phyloP scores from a whole-genome alignment of 192 early-diverging fungal genomes.

The Entomortierella parvispora region DNA sequence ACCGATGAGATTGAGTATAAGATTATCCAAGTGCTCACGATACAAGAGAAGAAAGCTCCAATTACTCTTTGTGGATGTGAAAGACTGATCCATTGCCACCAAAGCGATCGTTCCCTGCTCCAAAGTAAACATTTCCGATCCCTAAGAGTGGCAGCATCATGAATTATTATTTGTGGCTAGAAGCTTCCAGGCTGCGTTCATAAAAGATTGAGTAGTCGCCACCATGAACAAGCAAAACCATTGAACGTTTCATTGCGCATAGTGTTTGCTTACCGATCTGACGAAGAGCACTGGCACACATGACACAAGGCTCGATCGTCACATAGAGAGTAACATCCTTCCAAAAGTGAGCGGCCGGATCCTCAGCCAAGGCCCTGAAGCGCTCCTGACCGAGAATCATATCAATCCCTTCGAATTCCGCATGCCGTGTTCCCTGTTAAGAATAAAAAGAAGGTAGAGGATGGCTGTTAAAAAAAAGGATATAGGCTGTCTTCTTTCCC shows the following conservation, averaged over 20 bases:
- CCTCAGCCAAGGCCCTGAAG: conserved; percentile 25
- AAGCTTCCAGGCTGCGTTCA: too few species aligned
- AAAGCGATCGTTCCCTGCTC: conserved; percentile 94
- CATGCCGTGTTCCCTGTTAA: conserved; percentile 87
- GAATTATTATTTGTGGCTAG: too few species aligned
- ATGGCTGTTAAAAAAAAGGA: too few species aligned
- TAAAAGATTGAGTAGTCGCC: too few species aligned
- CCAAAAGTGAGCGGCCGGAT: conserved; percentile 39
- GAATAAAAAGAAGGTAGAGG: neutral
- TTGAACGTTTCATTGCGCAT: conserved; percentile 2
- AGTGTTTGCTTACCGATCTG: conserved; percentile 65
- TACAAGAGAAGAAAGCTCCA: neutral
- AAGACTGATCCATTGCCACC: conserved; percentile 96
- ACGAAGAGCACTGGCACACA: conserved; percentile 94
- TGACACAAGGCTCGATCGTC: conserved; percentile 97
- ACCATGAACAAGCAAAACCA: too few species aligned
- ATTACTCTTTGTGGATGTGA: conserved; percentile 77
- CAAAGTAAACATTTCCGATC: conserved; percentile 90
- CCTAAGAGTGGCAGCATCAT: conserved; percentile 32
- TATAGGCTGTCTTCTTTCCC: too few species aligned
- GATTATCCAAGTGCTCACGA: neutral
- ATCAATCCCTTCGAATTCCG: conserved; percentile 95
- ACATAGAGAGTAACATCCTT: conserved; percentile 83
- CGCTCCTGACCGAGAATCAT: conserved; percentile 62
- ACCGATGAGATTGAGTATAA: neutral